phyloP scores from a whole-genome alignment of 177 flowering plant genomes.

The Vitis hybrid region DNA sequence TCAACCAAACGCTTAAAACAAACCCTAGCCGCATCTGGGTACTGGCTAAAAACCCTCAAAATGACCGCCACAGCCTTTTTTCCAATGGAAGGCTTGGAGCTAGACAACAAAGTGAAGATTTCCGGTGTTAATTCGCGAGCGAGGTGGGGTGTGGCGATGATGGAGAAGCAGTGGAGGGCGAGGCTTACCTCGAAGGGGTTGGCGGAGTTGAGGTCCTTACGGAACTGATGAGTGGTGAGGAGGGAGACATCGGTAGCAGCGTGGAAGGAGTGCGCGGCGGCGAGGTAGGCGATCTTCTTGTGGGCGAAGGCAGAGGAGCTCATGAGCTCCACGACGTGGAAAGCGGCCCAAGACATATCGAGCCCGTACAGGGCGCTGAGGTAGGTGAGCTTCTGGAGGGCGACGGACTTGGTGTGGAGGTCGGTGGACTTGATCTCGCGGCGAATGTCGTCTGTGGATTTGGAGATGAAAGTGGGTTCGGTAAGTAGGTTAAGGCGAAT shows the following conservation, averaged over 20 bases:
- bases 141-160: constrained; percentile 57
- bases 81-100: constrained; percentile 44
- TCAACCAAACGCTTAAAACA: constrained; percentile 88
- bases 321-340: constrained; percentile 75
- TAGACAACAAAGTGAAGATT: constrained; percentile 53
- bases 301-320: constrained; percentile 54
- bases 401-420: constrained; percentile 59
- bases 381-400: constrained; percentile 82
- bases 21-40: constrained; percentile 81
- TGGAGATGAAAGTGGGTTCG: constrained; percentile 55
- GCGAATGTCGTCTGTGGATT: constrained; percentile 70
- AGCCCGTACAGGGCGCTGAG: constrained; percentile 58
- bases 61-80: constrained; percentile 70
- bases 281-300: constrained; percentile 69
- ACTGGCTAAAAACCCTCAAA: constrained; percentile 59
- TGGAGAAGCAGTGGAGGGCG: constrained; percentile 65
- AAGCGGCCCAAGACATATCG: constrained; percentile 82
- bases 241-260: constrained; percentile 74
- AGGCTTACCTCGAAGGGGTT: constrained; percentile 63
- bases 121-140: constrained; percentile 78
- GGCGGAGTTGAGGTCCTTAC: constrained; percentile 66
- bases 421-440: constrained; percentile 82
- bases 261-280: constrained; percentile 71
- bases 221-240: constrained; percentile 77
- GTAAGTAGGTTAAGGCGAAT: constrained; percentile 57